Evolutionary conservation across 2,329 filamentous ascomycete genomes (phyloP), one percentile per base, ranked within the genome.

Genomic region (Aspergillus costaricaensis): DNA sequence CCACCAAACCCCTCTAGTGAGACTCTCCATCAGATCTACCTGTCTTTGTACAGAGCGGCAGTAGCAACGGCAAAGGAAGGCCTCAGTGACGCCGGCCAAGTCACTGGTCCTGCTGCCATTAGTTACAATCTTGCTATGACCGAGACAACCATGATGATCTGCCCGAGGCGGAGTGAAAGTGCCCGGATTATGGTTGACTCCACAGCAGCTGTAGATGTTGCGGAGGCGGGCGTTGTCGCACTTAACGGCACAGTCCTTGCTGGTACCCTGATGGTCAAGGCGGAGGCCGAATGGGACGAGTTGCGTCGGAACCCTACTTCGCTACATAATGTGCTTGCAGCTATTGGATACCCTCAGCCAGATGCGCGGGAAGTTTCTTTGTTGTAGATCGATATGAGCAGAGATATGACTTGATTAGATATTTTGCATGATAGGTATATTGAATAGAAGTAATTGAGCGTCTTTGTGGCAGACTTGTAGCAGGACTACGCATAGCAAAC

Each of bases 111-210:
- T 2, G 72, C 80, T 0, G 76, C 77, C 0, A 81, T 86, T 49
- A 85, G 83, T 70, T 86, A 87, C 69, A 87, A 86, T 61, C 75
- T 86, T 2, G 83, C 81, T 9, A 82, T 86, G 79, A 86, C 84
- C 0, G 78, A 77, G 3, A 70, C 75, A 1, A 77, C 74, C 7
- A 85, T 87, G 82, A 79, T 82, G 56, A 80, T 87, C 19, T 78
- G 81, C 38, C 84, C 83, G 3, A 74, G 85, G 57, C 73, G 74
- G 41, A 75, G 71, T 19, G 83, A 84, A 65, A 77, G 76, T 9
- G 76, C 76, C 0, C 71, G 69, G 38, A 72, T 83, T 4, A 72
- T 72, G 2, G 69, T 78, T 6, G 74, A 78, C 15, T 65, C 74
- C 36, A 76, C 72, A 6, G 71, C 69, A 5, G 73, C 76, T 5